Percentiles rank a stretch among this genome's conserved stretches.
phyloP scores from a whole-genome alignment of 192 early-diverging fungal genomes.

The Backusella sp. region DNA sequence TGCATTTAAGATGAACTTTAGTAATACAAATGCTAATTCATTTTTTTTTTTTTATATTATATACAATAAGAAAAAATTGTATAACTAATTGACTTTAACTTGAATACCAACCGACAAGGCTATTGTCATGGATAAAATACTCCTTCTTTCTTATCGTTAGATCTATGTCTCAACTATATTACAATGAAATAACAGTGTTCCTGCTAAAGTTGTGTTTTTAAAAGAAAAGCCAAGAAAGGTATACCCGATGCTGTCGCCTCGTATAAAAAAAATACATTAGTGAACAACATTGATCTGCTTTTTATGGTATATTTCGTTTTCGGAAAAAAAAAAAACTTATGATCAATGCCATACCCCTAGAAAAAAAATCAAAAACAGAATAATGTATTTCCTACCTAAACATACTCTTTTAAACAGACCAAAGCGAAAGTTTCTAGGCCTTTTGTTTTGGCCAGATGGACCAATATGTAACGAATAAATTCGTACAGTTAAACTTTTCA shows the following conservation, averaged over 20 bases:
- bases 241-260: too few relatives aligned
- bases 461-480: not conserved
- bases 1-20: too few relatives aligned
- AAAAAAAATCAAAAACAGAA: not conserved
- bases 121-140: not conserved
- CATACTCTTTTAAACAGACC: not conserved
- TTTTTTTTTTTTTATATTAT: too few relatives aligned
- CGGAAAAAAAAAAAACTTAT: not conserved
- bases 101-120: not conserved
- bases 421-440: not conserved
- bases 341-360: not conserved
- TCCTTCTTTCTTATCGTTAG: not conserved
- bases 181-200: too few relatives aligned
- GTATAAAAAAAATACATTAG: not conserved
- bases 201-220: too few relatives aligned
- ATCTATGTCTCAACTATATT: too few relatives aligned
- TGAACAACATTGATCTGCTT: not conserved
- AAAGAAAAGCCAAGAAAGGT: too few relatives aligned
- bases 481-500: not conserved
- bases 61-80: too few relatives aligned
- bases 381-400: not conserved
- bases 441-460: not conserved
- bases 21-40: too few relatives aligned
- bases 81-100: too few relatives aligned
- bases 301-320: not conserved